Conservation (phyloP, 2,329 filamentous ascomycete genomes). For the Gnomoniopsis smithogilvyi region DNA sequence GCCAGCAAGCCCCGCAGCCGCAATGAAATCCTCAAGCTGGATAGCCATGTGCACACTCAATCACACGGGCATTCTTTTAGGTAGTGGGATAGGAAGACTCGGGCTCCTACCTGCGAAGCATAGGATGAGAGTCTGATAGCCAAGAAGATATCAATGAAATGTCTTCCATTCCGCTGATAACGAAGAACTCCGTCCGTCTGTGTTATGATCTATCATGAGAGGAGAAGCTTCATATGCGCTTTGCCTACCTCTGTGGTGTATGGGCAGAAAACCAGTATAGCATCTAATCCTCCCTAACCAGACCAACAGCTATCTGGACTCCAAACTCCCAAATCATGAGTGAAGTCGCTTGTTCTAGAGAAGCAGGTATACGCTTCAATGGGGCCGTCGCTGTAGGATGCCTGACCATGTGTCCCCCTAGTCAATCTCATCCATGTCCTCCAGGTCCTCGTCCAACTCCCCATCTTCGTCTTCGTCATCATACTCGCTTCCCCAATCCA, state of each 20-base stretch:
- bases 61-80: too few relatives aligned
- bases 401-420: not conserved
- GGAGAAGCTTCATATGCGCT: not conserved
- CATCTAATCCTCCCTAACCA: not conserved
- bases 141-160: not conserved
- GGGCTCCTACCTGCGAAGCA: too few relatives aligned
- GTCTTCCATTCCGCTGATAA: not conserved
- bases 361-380: not conserved
- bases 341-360: not conserved
- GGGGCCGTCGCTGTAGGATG: not conserved
- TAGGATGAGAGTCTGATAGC: not conserved
- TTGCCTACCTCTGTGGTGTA: not conserved
- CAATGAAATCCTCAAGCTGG: too few relatives aligned
- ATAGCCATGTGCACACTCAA: too few relatives aligned
- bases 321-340: not conserved
- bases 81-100: too few relatives aligned
- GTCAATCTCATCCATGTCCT: not conserved
- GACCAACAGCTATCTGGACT: not conserved
- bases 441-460: not conserved
- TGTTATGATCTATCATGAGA: not conserved
- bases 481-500: not conserved
- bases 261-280: not conserved
- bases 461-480: not conserved
- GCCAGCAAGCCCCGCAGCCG: too few relatives aligned
- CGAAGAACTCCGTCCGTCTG: not conserved